Percentiles rank a stretch among this genome's conserved stretches.
Evolutionary conservation across 106 monocot genomes (phyloP).

Genomic region (Apostasia shenzhenica): DNA sequence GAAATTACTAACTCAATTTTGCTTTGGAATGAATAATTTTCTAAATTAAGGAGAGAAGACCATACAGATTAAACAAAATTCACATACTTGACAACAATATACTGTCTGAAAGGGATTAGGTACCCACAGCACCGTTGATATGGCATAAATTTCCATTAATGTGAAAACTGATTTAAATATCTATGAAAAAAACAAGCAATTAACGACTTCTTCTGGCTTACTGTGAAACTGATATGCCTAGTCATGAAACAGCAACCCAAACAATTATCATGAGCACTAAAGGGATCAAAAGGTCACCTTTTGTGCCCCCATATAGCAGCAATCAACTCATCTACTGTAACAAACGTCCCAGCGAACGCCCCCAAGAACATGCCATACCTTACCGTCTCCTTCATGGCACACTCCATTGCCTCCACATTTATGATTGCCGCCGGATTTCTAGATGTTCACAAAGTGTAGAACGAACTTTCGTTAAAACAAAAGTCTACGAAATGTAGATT

Average conservation of each 20-base stretch:
- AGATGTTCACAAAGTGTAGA: background rate
- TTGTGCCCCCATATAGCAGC: constrained; percentile 64
- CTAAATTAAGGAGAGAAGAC: too few species aligned
- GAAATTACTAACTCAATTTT: too few species aligned
- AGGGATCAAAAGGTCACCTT: constrained; percentile 69
- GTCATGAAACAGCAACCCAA: constrained; percentile 80
- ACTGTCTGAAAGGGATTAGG: too few species aligned
- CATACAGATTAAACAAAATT: too few species aligned
- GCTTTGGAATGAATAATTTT: too few species aligned
- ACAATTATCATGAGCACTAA: constrained; percentile 77
- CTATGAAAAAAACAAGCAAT: too few species aligned
- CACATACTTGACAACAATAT: too few species aligned
- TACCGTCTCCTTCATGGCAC: constrained; percentile 76
- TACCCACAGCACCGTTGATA: too few species aligned
- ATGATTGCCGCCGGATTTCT: constrained; percentile 58
- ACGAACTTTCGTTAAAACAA: background rate
- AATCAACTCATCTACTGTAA: constrained; percentile 80
- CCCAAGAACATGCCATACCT: constrained; percentile 89
- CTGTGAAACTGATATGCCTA: constrained; percentile 52
- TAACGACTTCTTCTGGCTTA: constrained; percentile 48
- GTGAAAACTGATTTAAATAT: too few species aligned
- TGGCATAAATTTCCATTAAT: too few species aligned
- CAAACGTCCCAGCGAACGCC: constrained; percentile 84
- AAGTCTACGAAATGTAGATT: background rate
- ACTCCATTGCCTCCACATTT: constrained; percentile 56